Evolutionary conservation across 169 alveolate species (phyloP), one percentile per base, ranked within the genome.

Genomic region (Eimeria brunetti): DNA sequence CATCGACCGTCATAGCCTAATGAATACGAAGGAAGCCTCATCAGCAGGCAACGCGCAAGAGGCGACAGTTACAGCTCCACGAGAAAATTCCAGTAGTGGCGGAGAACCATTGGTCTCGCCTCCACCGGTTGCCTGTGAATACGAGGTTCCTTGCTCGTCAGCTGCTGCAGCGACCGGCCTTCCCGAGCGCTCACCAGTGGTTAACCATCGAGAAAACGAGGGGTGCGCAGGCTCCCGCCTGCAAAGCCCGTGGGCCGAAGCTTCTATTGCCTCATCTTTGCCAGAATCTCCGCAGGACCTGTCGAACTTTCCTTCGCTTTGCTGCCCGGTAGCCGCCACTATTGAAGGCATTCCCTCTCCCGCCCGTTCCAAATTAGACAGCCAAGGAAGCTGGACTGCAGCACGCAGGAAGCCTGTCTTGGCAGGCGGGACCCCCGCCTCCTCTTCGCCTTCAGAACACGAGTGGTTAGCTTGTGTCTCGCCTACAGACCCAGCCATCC

Each of bases 311-410:
- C 92, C 92, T 24, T 86, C 92, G 8, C 81, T 86, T 33, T 58
- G 83, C 81, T 86, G 92, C 18, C 92, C 78, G 0, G 92, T 86
- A 49, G 92, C 92, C 36, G 92, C 92, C n/a, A 62, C 92, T 3
- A 30, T 62, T 1, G 92, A 86, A 30, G 92, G 83, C 20, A 41
- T 62, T 41, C 83, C 58, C 11, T 69, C 92, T 24, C 92, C 81
- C 12, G 38, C 53, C 12, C 71, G 80, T n/a, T 9, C 69, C 20
- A 41, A 41, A 49, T 6, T 86, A 18, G 78, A 41, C 22, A 12
- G 7, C 80, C 24, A 81, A 11, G 92, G 83, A 62, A 20, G 90
- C 33, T 62, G 92, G 78, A 38, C 36, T 16, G 64, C 81, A 18
- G 64, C 33, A 3, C 80, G 16, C n/a, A 62, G 44, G 33, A 62